A percentile compares a stretch with the other conserved stretches of the same genome.
These are phyloP conservation scores for Citrus sinensis DNA, from an alignment of 345 rosid species.

Conservation along the genomic window DVS_A1.0 CM039164.1:24941501-24942000, in stretches of 20 bases:
- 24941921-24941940: neutral
- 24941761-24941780: neutral
- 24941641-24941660: neutral
- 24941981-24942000: no score
- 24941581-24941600: neutral
- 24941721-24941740: neutral
- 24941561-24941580: neutral
- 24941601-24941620: neutral
- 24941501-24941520: neutral
- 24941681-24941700: neutral
- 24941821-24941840: neutral
- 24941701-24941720: neutral
- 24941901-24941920: neutral
- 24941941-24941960: neutral
- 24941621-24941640: neutral
- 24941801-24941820: neutral
- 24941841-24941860: neutral
- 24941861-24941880: neutral
- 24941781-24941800: neutral
- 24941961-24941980: neutral
- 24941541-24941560: neutral
- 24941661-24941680: neutral
- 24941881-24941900: neutral
- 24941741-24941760: neutral
- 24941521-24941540: neutral